Base-by-base conservation (phyloP, 2,329 filamentous ascomycete species). In the Arthrobotrys sinensis region DNA sequence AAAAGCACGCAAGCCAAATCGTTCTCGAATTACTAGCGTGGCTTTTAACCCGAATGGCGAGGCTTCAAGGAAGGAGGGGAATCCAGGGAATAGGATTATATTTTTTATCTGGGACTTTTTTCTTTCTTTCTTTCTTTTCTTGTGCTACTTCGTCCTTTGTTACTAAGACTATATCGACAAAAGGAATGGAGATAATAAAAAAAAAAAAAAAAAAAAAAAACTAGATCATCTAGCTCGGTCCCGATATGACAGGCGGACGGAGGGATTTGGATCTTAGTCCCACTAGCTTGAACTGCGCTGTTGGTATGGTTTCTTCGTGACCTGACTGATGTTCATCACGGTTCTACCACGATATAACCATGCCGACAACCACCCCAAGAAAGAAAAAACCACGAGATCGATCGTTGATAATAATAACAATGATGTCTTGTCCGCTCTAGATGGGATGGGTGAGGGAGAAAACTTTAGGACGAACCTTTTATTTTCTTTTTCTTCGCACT, bases 391-490 rank as follows among this genome's bases (percentile, higher is more conserved):
- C 64, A 76, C 55, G 55, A 68, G 64, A 69, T 70, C 65, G 64
- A 69, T 68, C 63, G 45, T 63, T 63, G 64, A 76, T 24, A 76
- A 76, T 53, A 76, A 55, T 45, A 40, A 64, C 11, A 48, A 52
- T 50, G 16, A 36, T 65, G 60, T 50, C 40, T 48, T 68, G 34
- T 28, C 40, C 38, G 11, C 32, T 45, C 19, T 38, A 55, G 73
- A 66, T 70, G 66, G 57, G 57, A 63, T 57, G 46, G 65, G 34
- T 60, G 65, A 70, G 55, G 57, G 55, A 66, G 60, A 66, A 50
- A 75, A 67, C 62, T 48, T 66, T 66, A 67, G 36, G 62, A 77
- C 73, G 73, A 77, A 77, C 73, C 73, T 77, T 50, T 45, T 66
- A 24, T 62, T 60, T 43, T 46, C 28, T 40, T 55, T 71, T 50